Evolutionary conservation across 805 yeast species (phyloP).

Genomic region (Candida chauliodis): DNA sequence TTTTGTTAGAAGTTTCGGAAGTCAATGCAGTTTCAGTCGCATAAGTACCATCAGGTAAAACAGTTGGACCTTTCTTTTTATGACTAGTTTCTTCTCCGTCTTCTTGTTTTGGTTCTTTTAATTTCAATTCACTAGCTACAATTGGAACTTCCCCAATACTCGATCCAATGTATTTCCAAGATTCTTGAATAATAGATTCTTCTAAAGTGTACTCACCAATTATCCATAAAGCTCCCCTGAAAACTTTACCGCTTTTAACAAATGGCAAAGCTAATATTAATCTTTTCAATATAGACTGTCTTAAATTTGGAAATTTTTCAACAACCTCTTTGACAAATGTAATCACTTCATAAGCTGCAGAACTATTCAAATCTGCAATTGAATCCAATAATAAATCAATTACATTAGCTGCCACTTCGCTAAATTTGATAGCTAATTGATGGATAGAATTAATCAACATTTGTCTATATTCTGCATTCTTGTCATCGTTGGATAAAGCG

Average conservation of each 20-base stretch:
- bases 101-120: conserved; percentile 24
- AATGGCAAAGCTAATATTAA: conserved; percentile 59
- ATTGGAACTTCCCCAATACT: conserved; percentile 92
- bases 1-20: conserved; percentile 31
- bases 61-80: conserved; percentile 61
- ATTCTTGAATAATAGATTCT: conserved; percentile 66
- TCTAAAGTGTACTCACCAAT: conserved; percentile 85
- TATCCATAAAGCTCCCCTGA: conserved; percentile 93
- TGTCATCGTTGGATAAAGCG: conserved; percentile 69
- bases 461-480: conserved; percentile 82
- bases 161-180: conserved; percentile 83
- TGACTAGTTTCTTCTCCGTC: conserved; percentile 22
- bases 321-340: conserved; percentile 92
- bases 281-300: conserved; percentile 59
- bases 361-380: conserved; percentile 76
- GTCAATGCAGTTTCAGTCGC: conserved; percentile 89
- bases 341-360: conserved; percentile 86
- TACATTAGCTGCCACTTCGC: conserved; percentile 87
- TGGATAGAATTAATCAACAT: conserved; percentile 84
- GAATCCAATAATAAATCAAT: conserved; percentile 85
- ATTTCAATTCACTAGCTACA: conserved; percentile 62
- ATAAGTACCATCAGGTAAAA: conserved; percentile 98
- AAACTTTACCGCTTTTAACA: conserved; percentile 84
- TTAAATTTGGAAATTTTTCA: conserved; percentile 81
- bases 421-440: conserved; percentile 80